Conservation (phyloP, 257 asterid genomes). For the Salvia hispanica region DNA sequence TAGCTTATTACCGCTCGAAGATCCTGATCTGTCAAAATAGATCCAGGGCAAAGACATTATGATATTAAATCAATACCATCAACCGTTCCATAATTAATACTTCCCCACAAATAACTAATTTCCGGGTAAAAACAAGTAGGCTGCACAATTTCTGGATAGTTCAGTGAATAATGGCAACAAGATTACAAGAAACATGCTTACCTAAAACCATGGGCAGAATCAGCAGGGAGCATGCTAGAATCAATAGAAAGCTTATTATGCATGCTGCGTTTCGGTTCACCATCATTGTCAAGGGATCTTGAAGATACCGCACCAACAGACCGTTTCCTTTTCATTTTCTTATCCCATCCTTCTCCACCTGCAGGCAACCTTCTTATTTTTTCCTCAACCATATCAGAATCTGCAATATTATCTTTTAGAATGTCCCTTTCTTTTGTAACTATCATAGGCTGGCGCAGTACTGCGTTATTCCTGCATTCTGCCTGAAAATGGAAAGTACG, state of each 20-base stretch:
- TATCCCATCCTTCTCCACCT: constrained; percentile 97
- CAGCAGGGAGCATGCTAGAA: constrained; percentile 63
- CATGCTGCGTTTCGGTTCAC: constrained; percentile 63
- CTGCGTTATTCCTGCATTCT: constrained; percentile 67
- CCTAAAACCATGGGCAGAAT: constrained; percentile 71
- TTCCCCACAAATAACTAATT: constrained; percentile 2
- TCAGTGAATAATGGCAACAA: constrained; percentile 1
- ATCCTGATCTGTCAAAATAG: constrained; percentile 58
- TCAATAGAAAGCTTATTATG: constrained; percentile 70
- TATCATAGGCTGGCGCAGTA: constrained; percentile 61
- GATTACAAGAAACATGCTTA: constrained; percentile 32
- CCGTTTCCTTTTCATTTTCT: constrained; percentile 93
- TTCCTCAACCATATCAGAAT: constrained; percentile 69
- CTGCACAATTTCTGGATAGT: constrained; percentile 5
- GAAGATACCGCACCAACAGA: constrained; percentile 80
- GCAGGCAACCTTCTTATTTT: constrained; percentile 82
- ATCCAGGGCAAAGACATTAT: constrained; percentile 19
- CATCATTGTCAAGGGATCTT: constrained; percentile 72
- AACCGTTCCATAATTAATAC: not conserved
- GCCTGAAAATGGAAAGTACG: constrained; percentile 50
- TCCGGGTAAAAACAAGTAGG: not conserved
- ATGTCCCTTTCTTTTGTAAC: constrained; percentile 72
- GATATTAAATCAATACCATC: constrained; percentile 11
- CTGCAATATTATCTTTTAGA: constrained; percentile 58
- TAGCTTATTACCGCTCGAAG: constrained; percentile 55